These are phyloP conservation scores for Pholiota adiposa DNA, from an alignment of 1,284 basidiomycete genomes.

Conservation along the genomic window DNA sequence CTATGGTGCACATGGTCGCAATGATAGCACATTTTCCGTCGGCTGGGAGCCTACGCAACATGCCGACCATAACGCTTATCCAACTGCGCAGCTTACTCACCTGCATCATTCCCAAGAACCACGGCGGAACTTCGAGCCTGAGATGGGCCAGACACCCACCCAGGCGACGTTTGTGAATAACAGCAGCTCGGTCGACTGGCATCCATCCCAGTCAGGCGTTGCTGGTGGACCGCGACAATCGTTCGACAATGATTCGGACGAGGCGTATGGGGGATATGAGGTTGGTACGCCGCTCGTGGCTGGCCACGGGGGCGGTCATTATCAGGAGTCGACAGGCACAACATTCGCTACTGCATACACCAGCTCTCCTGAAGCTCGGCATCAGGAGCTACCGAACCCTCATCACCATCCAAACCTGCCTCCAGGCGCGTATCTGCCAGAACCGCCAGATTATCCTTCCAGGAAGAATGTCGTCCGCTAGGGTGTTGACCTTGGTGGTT, in stretches of 20 bases:
- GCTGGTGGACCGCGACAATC: constrained; percentile 5
- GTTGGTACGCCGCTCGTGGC: not conserved
- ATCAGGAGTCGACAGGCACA: constrained; percentile 23
- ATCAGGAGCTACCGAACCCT: constrained; percentile 4
- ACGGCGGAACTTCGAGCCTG: constrained; percentile 8
- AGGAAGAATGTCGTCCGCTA: not conserved
- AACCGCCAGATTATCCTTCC: not conserved
- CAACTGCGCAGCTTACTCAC: constrained; percentile 10
- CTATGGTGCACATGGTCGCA: constrained; percentile 18
- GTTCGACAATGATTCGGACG: constrained; percentile 13
- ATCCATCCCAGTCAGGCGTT: not conserved
- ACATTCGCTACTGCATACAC: constrained; percentile 27
- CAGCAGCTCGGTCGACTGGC: not conserved
- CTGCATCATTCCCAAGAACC: not conserved
- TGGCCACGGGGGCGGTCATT: constrained; percentile 20
- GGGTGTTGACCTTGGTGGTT: not conserved
- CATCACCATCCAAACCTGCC: not conserved
- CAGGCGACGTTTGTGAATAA: constrained; percentile 21
- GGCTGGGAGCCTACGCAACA: constrained; percentile 29
- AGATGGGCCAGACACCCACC: constrained; percentile 22
- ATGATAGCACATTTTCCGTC: constrained; percentile 33
- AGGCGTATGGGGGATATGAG: constrained; percentile 14
- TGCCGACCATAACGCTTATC: not conserved
- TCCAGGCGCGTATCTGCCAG: not conserved
- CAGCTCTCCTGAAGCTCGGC: constrained; percentile 11